Evolutionary conservation across 495 filamentous ascomycete genomes (phyloP), one percentile per base, ranked within the genome.

Genomic region (Cenococcum geophilum): DNA sequence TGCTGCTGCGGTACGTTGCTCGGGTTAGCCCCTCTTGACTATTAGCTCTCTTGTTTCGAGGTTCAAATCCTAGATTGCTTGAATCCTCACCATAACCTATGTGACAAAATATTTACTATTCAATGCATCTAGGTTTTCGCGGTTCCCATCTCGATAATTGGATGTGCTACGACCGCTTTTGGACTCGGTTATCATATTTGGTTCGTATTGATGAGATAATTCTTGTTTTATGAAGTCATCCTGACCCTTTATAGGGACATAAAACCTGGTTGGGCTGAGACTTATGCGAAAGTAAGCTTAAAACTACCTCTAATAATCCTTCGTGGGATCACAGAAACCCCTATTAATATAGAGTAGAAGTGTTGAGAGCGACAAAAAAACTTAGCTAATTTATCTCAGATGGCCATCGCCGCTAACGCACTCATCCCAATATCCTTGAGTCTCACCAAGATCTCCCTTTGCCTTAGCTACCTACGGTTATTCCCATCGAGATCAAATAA

Each of bases 111-210:
- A 32, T 32, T 32, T 32, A 32, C 49, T 25, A 4, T 27, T 27
- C 21, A 16, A 52, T 12, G 18, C 3, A 32, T 25, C 16, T 20
- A 67, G 64, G 45, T 60, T 4, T 45, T 40, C n/a, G 53, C 55
- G 1, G 23, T 60, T 9, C 64, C 64, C 14, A 56, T 62, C 8
- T 59, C 56, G 0, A 56, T 47, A 1, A 43, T 67, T 6, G 64
- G 59, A 1, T 32, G 62, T 14, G 64, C 34, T 6, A 58, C 64
- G n/a, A 54, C 62, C 2, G 53, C 57, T 11, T 61, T 60, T 32
- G 65, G 65, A 5, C 47, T 63, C 4, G 65, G 65, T 8, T 57
- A 53, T 22, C 61, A 68, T 53, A 57, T 67, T 1, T 67, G 59
- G 49, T 45, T 14, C 3, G 40, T 45, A 18, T 18, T 18, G 18